A percentile compares a stretch with the other conserved stretches of the same genome.
Conservation (phyloP, 2,329 filamentous ascomycete species). For the Bimuria novae-zelandiae region DNA sequence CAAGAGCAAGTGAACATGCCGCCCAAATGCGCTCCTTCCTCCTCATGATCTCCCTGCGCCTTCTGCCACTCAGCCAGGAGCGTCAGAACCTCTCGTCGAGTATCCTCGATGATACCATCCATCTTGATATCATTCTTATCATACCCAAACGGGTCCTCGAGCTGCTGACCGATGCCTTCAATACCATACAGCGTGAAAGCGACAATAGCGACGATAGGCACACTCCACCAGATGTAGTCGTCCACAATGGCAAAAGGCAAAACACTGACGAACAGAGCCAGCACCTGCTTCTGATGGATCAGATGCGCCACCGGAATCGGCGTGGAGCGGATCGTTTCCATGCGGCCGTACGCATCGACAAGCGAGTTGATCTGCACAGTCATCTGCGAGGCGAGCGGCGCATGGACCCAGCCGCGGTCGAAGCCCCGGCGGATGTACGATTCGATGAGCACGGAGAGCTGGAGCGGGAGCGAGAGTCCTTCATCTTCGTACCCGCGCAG, state of each 20-base stretch:
- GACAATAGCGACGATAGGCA: conserved; percentile 63
- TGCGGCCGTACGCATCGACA: conserved; percentile 62
- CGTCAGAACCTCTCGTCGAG: conserved; percentile 61
- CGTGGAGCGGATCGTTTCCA: conserved; percentile 69
- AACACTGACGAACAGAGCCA: conserved; percentile 64
- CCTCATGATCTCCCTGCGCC: conserved; percentile 32
- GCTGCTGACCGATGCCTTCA: conserved; percentile 65
- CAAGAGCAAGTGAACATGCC: conserved; percentile 42
- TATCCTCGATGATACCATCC: conserved; percentile 67
- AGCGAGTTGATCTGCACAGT: conserved; percentile 62
- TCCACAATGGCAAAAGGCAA: conserved; percentile 67
- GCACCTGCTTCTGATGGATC: conserved; percentile 68
- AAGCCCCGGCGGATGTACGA: conserved; percentile 62
- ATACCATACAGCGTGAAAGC: conserved; percentile 69
- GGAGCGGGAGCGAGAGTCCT: conserved; percentile 63
- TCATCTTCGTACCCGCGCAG: conserved; percentile 60
- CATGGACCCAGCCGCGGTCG: conserved; percentile 63
- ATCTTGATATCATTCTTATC: conserved; percentile 71
- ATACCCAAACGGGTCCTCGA: conserved; percentile 70
- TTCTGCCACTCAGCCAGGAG: conserved; percentile 63
- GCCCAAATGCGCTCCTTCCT: conserved; percentile 28
- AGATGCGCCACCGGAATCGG: conserved; percentile 67
- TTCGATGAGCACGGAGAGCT: conserved; percentile 64
- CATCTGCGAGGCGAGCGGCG: conserved; percentile 62
- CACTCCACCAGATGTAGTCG: conserved; percentile 66